phyloP scores from a whole-genome alignment of 2,329 filamentous ascomycete species.

The Verticillium dahliae region DNA sequence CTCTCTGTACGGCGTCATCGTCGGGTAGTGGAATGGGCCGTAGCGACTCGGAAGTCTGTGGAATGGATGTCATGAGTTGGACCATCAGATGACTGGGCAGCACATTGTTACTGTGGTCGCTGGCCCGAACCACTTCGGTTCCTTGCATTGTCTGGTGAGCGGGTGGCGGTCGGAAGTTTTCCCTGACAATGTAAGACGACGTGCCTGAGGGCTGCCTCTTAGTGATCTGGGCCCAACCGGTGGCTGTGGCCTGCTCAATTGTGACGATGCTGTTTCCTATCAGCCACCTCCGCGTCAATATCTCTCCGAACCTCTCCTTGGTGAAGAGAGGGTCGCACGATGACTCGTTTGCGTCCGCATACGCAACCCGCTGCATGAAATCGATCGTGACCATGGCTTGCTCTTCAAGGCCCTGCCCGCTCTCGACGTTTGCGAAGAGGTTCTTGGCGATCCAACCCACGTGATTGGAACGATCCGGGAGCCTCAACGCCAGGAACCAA shows the following conservation, averaged over 20 bases:
- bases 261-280: constrained; percentile 69
- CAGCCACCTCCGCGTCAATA: constrained; percentile 63
- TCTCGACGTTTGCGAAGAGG: constrained; percentile 71
- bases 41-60: constrained; percentile 49
- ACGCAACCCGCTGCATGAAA: constrained; percentile 86
- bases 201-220: constrained; percentile 66
- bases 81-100: constrained; percentile 70
- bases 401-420: constrained; percentile 74
- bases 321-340: constrained; percentile 60
- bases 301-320: constrained; percentile 56
- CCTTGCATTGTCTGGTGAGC: constrained; percentile 45
- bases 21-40: constrained; percentile 71
- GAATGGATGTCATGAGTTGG: constrained; percentile 58
- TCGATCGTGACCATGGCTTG: constrained; percentile 91
- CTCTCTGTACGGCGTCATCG: constrained; percentile 63
- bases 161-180: constrained; percentile 53
- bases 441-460: constrained; percentile 88
- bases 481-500: constrained; percentile 88
- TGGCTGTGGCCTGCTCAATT: constrained; percentile 61
- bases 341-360: constrained; percentile 77
- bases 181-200: constrained; percentile 51
- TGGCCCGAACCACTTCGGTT: constrained; percentile 41
- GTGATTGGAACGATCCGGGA: constrained; percentile 75
- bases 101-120: constrained; percentile 51
- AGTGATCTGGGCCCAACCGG: constrained; percentile 64